Evolutionary conservation across 177 flowering plant species (phyloP).

Genomic region (Vitis hybrid): DNA sequence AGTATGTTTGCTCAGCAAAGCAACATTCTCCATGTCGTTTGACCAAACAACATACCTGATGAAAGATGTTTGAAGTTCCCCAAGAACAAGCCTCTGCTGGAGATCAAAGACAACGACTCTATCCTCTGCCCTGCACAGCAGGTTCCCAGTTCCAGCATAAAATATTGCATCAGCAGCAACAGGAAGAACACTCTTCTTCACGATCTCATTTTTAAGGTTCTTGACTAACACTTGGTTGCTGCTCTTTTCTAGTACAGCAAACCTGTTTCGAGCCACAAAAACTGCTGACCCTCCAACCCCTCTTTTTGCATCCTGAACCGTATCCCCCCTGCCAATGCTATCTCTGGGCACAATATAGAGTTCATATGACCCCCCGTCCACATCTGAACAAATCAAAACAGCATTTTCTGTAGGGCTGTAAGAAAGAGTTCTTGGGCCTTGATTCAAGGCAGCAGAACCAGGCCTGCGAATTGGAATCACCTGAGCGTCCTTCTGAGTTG

Average conservation of each 20-base stretch:
- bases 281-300: constrained; percentile 28
- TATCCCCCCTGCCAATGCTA: constrained; percentile 20
- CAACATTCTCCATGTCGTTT: constrained; percentile 20
- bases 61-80: constrained; percentile 24
- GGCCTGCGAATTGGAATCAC: constrained; percentile 28
- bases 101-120: constrained; percentile 24
- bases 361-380: constrained; percentile 31
- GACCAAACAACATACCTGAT: constrained; percentile 26
- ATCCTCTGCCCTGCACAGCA: constrained; percentile 25
- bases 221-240: constrained; percentile 22
- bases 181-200: constrained; percentile 21
- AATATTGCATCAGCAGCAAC: constrained; percentile 19
- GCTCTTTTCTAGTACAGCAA: constrained; percentile 17
- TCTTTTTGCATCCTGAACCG: constrained; percentile 21
- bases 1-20: constrained; percentile 24
- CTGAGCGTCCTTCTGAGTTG: constrained; percentile 30
- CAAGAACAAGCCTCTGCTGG: constrained; percentile 25
- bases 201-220: constrained; percentile 14
- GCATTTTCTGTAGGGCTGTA: constrained; percentile 35
- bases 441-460: constrained; percentile 20
- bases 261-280: constrained; percentile 13
- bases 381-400: constrained; percentile 27
- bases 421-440: constrained; percentile 26
- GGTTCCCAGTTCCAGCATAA: constrained; percentile 21
- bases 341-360: constrained; percentile 22